Base-by-base conservation (phyloP, 2,329 filamentous ascomycete genomes). In the Scorias spongiosa region DNA sequence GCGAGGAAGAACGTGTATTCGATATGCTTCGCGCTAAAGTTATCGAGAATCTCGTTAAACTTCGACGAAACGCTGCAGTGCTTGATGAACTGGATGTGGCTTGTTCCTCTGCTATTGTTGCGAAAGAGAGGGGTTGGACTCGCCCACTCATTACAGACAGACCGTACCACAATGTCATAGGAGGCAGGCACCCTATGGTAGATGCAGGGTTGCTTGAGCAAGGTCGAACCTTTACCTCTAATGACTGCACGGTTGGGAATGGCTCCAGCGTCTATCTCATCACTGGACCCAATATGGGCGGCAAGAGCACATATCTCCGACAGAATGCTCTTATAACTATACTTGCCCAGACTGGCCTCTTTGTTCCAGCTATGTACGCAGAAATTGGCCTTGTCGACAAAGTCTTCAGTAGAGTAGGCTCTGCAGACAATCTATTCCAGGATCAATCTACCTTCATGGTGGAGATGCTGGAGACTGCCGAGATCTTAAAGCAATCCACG, bases 391-490 rank as follows among this genome's bases (percentile, higher is more conserved):
- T 98, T 38, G 87, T 95, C n/a, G 91, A 98, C 64, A 86, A 89
- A 55, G 81, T 98, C 43, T 96, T 93, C 67, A 91, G 82, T 58
- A 84, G 91, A 2, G 67, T 58, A 17, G 91, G 91, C 1, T 93
- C 87, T 1, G 91, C 89, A 1, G 93, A 98, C 62, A 89, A 94
- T 59, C 71, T 98, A n/a, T 95, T 84, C 66, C 77, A 79, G 42
- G 84, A 94, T 66, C 88, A 96, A 63, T 94, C 86, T 43, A 98
- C 93, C 0, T 98, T 98, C 64, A 96, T 98, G 91, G 86, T 96
- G 1, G 91, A 98, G 66, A 98, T 98, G 91, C 74, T 95, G 2
- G 91, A 98, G 65, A 94, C 91, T 15, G 88, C 89, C 1, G 74
- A 82, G 20, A 98, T 98, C 43, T 72, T 98, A 42, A 84, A 81